These are phyloP conservation scores for Emmonsiellopsis sp. DNA, from an alignment of 2,329 filamentous ascomycete genomes.

Conservation along the genomic window DNA sequence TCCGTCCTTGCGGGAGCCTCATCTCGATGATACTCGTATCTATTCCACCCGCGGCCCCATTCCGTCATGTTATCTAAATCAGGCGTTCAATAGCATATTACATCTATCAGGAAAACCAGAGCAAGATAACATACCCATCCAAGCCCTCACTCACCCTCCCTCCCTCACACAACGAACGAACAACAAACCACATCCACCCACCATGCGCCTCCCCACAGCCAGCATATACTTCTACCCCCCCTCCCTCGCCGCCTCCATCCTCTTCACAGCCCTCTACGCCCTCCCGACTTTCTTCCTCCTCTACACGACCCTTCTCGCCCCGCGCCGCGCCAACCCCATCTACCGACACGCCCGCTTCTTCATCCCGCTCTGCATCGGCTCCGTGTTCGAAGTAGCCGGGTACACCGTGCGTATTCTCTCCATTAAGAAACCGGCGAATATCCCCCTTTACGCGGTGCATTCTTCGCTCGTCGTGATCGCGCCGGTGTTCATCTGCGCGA, in stretches of 20 bases:
- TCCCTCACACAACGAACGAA: too few relatives aligned
- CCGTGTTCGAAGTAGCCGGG: slow-evolving; percentile 34
- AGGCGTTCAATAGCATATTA: too few relatives aligned
- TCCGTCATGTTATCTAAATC: too few relatives aligned
- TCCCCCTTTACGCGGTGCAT: slow-evolving; percentile 33
- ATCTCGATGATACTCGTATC: too few relatives aligned
- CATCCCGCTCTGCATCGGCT: slow-evolving; percentile 35
- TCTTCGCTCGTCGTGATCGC: slow-evolving; percentile 40
- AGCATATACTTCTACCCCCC: slow-evolving; percentile 38
- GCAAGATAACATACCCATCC: too few relatives aligned
- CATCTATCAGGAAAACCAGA: too few relatives aligned
- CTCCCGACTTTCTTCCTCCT: slow-evolving; percentile 29
- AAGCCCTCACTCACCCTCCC: too few relatives aligned
- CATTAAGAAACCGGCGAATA: slow-evolving; percentile 24
- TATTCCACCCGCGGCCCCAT: too few relatives aligned
- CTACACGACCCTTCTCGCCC: slow-evolving; percentile 33
- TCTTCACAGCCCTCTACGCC: slow-evolving; percentile 35
- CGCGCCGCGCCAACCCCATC: slow-evolving; percentile 25
- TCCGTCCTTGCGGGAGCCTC: too few relatives aligned
- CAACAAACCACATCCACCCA: too few relatives aligned
- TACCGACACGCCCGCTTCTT: slow-evolving; percentile 29
- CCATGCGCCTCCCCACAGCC: too few relatives aligned
- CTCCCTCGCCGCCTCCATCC: slow-evolving; percentile 35
- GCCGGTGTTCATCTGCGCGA: slow-evolving; percentile 42
- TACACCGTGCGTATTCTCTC: slow-evolving; percentile 34